Evolutionary conservation across 257 asterid genomes (phyloP), one percentile per base, ranked within the genome.

Genomic region (Plantago major): DNA sequence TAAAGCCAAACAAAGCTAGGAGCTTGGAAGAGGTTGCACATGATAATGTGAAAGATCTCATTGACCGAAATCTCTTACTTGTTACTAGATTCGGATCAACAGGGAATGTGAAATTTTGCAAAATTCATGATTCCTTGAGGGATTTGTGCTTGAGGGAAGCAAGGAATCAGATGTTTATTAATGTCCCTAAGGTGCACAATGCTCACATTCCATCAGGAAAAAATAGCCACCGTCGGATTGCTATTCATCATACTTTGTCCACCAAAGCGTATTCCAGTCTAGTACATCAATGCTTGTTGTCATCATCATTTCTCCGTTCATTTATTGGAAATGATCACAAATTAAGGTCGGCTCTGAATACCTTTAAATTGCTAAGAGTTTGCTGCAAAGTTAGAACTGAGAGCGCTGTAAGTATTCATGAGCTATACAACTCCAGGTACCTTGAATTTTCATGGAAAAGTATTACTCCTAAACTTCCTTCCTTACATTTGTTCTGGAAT

Each of bases 221-320:
- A 48, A 3, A 5, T 7, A 48, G 54, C 26, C 26, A 48, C 18
- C 54, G 54, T 48, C 54, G 54, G 11, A 11, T 48, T 10, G 54
- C 54, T 48, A 48, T 48, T 48, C 54, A 48, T 48, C 54, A 17
- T 48, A 48, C 26, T 48, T n/a, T n/a, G 54, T 48, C 54, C 54
- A 8, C n/a, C n/a, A 10, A 48, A 19, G 18, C 16, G 4, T 16
- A n/a, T 17, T 17, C 54, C 9, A 17, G 16, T 48, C 54, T 5
- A 48, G 26, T 48, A 5, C 18, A 17, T 48, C 54, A 48, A 48
- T 17, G 19, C n/a, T 17, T 9, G 18, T 18, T 17, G 54, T 48
- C 54, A 48, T 6, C 54, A n/a, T 48, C 54, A 16, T 48, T 48
- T 48, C 54, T 48, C 22, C 54, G 54, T 10, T 48, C 54, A 10